Base-by-base conservation (phyloP, 2,329 filamentous ascomycete genomes). In the Penicillium sp. region DNA sequence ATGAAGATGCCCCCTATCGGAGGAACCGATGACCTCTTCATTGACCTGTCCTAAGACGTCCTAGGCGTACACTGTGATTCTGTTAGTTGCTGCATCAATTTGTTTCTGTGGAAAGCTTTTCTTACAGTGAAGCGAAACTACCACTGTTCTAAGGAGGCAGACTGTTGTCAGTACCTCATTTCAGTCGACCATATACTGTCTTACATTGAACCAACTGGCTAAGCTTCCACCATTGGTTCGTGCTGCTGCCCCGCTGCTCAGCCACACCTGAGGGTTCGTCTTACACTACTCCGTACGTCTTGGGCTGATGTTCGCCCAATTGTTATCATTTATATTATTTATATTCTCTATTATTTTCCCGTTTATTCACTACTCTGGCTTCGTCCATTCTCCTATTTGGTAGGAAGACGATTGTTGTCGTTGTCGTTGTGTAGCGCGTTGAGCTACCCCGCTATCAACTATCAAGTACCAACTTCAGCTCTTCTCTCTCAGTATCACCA, bases 191-290 rank as follows among this genome's bases (percentile, higher is more conserved):
- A 38, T 38, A 38, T 38, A 5, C 33, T 12, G 28, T 6, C 28
- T 33, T 6, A 33, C 28, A 6, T 38, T 11, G 33, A 5, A 38
- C 8, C 7, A 14, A 14, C 33, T 3, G 33, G 11, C 33, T 5
- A 5, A 9, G 26, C 5, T 5, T 9, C 38, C 12, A 28, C 40
- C 33, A 52, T 42, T 52, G 33, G 49, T 14, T 21, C 21, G n/a
- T 18, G 16, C 43, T 18, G 54, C 55, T 30, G 55, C 56, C 56
- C 56, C 56, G 47, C 52, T 50, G 55, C 56, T 54, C 56, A 58
- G 56, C 56, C 56, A 58, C 56, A 53, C 33, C 18, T 57, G n/a
- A n/a, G n/a, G n/a, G n/a, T n/a, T n/a, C n/a, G n/a, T n/a, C n/a
- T n/a, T n/a, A n/a, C n/a, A n/a, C n/a, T n/a, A n/a, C 8, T 38